Evolutionary conservation across 768 basidiomycete species (phyloP), one percentile per base, ranked within the genome.

Genomic region (Leccinum longicurvipes): DNA sequence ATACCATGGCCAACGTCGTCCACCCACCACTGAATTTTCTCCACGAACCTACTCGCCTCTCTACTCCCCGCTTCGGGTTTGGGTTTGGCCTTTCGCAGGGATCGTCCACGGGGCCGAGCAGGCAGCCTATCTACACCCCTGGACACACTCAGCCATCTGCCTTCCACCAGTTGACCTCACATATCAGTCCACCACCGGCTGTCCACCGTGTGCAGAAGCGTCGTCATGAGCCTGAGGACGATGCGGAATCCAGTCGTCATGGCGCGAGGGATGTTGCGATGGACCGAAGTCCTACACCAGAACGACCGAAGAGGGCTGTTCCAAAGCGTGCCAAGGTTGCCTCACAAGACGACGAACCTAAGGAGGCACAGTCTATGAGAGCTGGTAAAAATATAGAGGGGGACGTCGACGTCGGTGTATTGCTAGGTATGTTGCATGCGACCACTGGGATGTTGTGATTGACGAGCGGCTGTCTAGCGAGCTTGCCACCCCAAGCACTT

Each of bases 241-340:
- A 87, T 27, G 67, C 73, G 4, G 80, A 82, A 54, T 70, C 72
- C 24, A 72, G 61, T 51, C 73, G 60, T 45, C 66, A 55, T 50
- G 60, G 45, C 6, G 64, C 67, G 25, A 72, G 80, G 55, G 89
- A 91, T 61, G 81, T 87, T 51, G 79, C 84, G 15, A 93, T 93
- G 91, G 91, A 91, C 69, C 79, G 88, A 57, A 91, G 89, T 60
- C 89, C 91, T 8, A 91, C 91, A 3, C 88, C 90, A 15, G 91
- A 93, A 69, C 79, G 87, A 44, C 82, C 81, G 32, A 89, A 85
- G 71, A 82, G 85, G 62, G 78, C 79, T 6, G 76, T 82, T 32
- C 85, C 84, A 17, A 91, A 92, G 71, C 82, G 87, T 56, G 80
- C 81, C 60, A 72, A 56, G 57, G 55, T 62, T 65, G 63, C 53